Base-by-base conservation (phyloP, 176 grass and related monocot genomes). In the Zoysia pacifica region DNA sequence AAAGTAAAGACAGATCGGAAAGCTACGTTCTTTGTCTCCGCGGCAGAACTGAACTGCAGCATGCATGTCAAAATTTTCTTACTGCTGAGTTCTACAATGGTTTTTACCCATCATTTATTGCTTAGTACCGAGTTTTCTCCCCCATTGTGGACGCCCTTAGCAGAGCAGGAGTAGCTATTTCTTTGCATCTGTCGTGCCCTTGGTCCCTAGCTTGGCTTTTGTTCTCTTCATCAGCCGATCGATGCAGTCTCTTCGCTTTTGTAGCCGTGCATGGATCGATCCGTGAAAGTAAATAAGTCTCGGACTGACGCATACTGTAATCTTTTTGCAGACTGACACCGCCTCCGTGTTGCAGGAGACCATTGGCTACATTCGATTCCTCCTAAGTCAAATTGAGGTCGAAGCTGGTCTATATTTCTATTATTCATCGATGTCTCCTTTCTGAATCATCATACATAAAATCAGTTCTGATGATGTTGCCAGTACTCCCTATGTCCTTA, bases 341-440 rank as follows among this genome's bases (percentile, higher is more conserved):
- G 89, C 92, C 55, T 94, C 92, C 72, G 92, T 94, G 46, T 80
- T 94, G 39, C 92, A 91, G 86, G 92, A 94, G 87, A 87, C 92
- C 64, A 85, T 89, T 85, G 89, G 92, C 65, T 94, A 94, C 46
- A 94, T 94, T 60, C 85, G 84, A 85, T 94, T 94, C 81, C 92
- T 94, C 43, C 68, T 89, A 8, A 61, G 51, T 85, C 92, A 94
- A 89, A 94, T 94, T 58, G 81, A 94, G 92, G 92, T 94, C 58
- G 43, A 87, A 82, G 41, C 53, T 72, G 28, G 28, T 28, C 28
- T 28, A 28, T 28, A 28, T 28, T 28, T 28, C 28, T 28, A 28
- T 28, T 28, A 28, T 28, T 28, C 28, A 28, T 28, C 28, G 28
- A 28, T 28, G 28, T 28, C 28, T 28, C 28, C 28, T 28, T 28